A percentile compares a stretch with the other conserved stretches of the same genome.
Evolutionary conservation across 2,329 filamentous ascomycete species (phyloP).

Genomic region (Davidsoniella neocaledoniae): DNA sequence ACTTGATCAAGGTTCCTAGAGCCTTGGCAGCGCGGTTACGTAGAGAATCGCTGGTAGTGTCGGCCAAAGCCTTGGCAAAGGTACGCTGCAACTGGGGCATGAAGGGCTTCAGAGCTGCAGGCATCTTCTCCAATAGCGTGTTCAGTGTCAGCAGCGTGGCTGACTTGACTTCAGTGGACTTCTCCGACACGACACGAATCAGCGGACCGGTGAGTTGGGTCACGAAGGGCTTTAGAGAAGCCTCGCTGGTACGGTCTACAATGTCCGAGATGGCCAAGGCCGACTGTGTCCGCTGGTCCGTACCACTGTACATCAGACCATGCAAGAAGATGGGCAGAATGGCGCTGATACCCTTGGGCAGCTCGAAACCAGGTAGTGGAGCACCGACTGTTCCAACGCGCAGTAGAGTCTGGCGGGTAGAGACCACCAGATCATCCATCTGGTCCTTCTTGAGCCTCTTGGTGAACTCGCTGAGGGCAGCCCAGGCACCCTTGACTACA

Average conservation of each 20-base stretch:
- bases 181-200: conserved; percentile 92
- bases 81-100: conserved; percentile 90
- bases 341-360: conserved; percentile 94
- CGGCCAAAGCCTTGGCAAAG: conserved; percentile 89
- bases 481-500: conserved; percentile 82
- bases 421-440: conserved; percentile 83
- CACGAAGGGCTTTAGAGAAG: conserved; percentile 82
- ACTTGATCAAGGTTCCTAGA: conserved; percentile 82
- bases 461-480: conserved; percentile 71
- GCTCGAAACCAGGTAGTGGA: conserved; percentile 70
- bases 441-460: conserved; percentile 88
- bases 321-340: conserved; percentile 94
- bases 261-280: conserved; percentile 92
- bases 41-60: conserved; percentile 77
- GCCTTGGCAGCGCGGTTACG: conserved; percentile 83
- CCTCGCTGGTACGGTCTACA: conserved; percentile 76
- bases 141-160: conserved; percentile 90
- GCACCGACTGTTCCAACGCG: conserved; percentile 78
- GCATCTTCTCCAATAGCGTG: conserved; percentile 92
- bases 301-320: conserved; percentile 88
- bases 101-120: conserved; percentile 87
- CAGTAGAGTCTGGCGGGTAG: conserved; percentile 70
- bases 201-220: conserved; percentile 95
- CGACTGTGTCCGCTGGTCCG: conserved; percentile 80
- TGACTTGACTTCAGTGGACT: conserved; percentile 88